These are phyloP conservation scores for Boehmeria nivea DNA, from an alignment of 306 rosid genomes.

Conservation along the genomic window DNA sequence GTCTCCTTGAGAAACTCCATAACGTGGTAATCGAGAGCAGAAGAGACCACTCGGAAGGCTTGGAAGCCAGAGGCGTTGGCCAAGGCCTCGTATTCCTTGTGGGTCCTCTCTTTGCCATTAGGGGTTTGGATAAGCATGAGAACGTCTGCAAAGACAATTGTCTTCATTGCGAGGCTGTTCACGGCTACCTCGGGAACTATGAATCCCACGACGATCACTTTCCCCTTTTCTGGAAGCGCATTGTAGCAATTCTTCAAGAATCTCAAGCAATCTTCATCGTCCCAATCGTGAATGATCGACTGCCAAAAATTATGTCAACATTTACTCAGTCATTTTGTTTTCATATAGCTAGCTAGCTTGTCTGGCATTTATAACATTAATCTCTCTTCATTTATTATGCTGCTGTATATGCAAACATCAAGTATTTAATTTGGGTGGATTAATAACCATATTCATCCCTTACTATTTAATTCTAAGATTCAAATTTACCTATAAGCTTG, in stretches of 20 bases:
- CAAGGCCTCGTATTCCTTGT: conserved; percentile 66
- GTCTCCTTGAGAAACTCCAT: conserved; percentile 75
- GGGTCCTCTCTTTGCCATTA: conserved; percentile 88
- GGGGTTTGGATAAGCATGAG: conserved; percentile 82
- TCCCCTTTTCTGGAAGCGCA: conserved; percentile 68
- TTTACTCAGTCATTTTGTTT: background rate
- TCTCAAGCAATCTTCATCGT: conserved; percentile 78
- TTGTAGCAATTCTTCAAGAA: conserved; percentile 72
- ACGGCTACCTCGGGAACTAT: conserved; percentile 81
- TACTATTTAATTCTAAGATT: no score
- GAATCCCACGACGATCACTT: conserved; percentile 81
- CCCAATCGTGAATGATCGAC: conserved; percentile 95
- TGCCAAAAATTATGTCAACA: conserved; percentile 17
- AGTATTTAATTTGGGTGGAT: no score
- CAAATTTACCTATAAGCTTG: no score
- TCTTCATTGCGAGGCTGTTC: conserved; percentile 67
- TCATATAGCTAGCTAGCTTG: no score
- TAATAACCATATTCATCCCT: no score
- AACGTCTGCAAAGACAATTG: conserved; percentile 60
- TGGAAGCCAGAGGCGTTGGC: conserved; percentile 70
- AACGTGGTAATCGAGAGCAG: conserved; percentile 60
- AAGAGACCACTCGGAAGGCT: conserved; percentile 40
- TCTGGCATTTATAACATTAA: no score
- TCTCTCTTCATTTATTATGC: background rate
- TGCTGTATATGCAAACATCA: no score